phyloP scores from a whole-genome alignment of 2,329 filamentous ascomycete species.

The Fusarium equiseti region DNA sequence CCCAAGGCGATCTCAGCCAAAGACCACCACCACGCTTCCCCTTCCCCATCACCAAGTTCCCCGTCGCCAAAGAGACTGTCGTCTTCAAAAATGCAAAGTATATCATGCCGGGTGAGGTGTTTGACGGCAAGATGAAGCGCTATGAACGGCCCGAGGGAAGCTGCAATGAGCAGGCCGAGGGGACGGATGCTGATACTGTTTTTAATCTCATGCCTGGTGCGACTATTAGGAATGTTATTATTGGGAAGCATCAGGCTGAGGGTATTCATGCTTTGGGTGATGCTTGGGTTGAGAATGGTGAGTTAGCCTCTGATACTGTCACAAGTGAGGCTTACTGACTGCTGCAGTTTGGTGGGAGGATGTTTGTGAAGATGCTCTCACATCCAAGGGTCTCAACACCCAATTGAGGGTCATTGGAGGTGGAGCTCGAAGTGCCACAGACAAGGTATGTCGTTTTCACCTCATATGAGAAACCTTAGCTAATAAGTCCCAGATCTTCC shows the following conservation, averaged over 20 bases:
- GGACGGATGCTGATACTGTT: slow-evolving; percentile 56
- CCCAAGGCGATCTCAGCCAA: slow-evolving; percentile 45
- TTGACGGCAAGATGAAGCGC: slow-evolving; percentile 53
- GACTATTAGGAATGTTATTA: slow-evolving; percentile 56
- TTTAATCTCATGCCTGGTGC: slow-evolving; percentile 54
- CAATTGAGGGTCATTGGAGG: slow-evolving; percentile 49
- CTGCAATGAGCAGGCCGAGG: slow-evolving; percentile 60
- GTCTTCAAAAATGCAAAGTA: slow-evolving; percentile 49
- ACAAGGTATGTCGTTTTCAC: too few species aligned
- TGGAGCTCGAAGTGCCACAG: slow-evolving; percentile 47
- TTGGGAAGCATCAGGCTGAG: slow-evolving; percentile 53
- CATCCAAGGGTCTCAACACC: slow-evolving; percentile 48
- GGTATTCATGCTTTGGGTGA: slow-evolving; percentile 50
- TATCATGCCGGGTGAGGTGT: slow-evolving; percentile 49
- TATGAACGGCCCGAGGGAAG: slow-evolving; percentile 56
- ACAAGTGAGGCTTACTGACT: not conserved
- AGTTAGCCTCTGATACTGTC: accelerated
- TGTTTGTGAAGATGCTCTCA: slow-evolving; percentile 48
- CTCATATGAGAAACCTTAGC: too few species aligned
- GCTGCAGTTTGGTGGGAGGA: slow-evolving; percentile 49
- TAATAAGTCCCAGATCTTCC: too few species aligned
- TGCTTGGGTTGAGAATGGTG: slow-evolving; percentile 50
- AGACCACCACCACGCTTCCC: slow-evolving; percentile 49
- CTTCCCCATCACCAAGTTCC: slow-evolving; percentile 49
- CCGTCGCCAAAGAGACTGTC: slow-evolving; percentile 47